These are phyloP conservation scores for Excoecaria cochinchinensis DNA, from an alignment of 345 rosid genomes.

Conservation along the genomic window DNA sequence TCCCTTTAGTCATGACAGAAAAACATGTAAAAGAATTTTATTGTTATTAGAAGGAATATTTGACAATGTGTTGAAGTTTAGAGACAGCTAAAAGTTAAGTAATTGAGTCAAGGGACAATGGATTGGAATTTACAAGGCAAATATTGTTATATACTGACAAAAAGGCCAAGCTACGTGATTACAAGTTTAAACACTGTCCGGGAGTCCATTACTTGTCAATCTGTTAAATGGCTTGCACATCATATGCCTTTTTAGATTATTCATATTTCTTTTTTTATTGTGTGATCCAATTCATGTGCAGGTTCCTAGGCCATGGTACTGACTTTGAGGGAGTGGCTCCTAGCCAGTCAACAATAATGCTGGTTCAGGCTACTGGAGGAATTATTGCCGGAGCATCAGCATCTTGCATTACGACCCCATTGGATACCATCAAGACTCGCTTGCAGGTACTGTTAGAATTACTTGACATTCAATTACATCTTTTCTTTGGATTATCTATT, in stretches of 20 bases:
- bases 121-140: neutral
- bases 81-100: neutral
- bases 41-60: neutral
- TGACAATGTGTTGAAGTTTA: neutral
- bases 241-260: neutral
- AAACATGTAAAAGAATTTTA: neutral
- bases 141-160: neutral
- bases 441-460: slow-evolving; percentile 60
- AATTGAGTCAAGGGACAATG: neutral
- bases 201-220: neutral
- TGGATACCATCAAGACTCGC: slow-evolving; percentile 96
- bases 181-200: neutral
- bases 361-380: slow-evolving; percentile 93
- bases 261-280: neutral
- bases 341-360: slow-evolving; percentile 49
- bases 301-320: slow-evolving; percentile 61
- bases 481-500: neutral
- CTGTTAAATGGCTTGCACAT: slow-evolving; percentile 2
- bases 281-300: slow-evolving; percentile 27
- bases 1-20: neutral
- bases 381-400: slow-evolving; percentile 94
- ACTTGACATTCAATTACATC: slow-evolving; percentile 10
- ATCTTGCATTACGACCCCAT: slow-evolving; percentile 85
- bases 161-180: neutral
- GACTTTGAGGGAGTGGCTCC: slow-evolving; percentile 49